These are phyloP conservation scores for Osmanthus fragrans DNA, from an alignment of 257 asterid genomes.

Conservation along the genomic window DNA sequence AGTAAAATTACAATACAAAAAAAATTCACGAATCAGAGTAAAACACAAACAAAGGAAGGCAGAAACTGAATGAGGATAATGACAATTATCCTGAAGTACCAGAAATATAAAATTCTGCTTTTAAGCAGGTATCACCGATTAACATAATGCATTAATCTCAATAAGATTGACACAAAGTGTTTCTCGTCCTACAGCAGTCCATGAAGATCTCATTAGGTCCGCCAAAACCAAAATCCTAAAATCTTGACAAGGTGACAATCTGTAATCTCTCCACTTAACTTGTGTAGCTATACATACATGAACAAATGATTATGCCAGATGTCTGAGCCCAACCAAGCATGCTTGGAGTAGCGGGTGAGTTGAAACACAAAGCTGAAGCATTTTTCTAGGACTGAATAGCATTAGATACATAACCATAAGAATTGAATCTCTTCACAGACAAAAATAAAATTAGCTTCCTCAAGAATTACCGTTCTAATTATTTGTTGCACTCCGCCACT, in stretches of 20 bases:
- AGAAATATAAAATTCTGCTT: neutral
- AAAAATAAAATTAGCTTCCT: neutral
- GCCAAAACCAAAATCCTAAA: neutral
- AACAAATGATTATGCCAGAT: neutral
- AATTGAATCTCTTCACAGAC: conserved; percentile 1
- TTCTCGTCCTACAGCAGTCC: neutral
- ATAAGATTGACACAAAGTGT: neutral
- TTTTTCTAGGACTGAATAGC: conserved; percentile 12
- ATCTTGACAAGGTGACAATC: neutral
- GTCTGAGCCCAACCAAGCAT: conserved; percentile 2
- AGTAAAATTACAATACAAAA: neutral
- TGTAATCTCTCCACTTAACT: neutral
- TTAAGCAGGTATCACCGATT: neutral
- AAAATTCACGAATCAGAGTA: neutral
- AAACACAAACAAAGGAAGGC: neutral
- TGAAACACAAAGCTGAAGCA: conserved; percentile 1
- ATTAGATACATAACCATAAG: conserved; percentile 5
- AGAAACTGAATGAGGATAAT: neutral
- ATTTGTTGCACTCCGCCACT: conserved; percentile 67
- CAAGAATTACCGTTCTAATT: conserved; percentile 59
- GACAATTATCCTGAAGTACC: neutral
- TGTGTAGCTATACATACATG: neutral
- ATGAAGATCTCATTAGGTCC: neutral
- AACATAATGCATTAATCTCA: neutral
- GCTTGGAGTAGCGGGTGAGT: neutral